phyloP scores from a whole-genome alignment of 2,329 filamentous ascomycete species.

The Chaetomiaceae sp. region DNA sequence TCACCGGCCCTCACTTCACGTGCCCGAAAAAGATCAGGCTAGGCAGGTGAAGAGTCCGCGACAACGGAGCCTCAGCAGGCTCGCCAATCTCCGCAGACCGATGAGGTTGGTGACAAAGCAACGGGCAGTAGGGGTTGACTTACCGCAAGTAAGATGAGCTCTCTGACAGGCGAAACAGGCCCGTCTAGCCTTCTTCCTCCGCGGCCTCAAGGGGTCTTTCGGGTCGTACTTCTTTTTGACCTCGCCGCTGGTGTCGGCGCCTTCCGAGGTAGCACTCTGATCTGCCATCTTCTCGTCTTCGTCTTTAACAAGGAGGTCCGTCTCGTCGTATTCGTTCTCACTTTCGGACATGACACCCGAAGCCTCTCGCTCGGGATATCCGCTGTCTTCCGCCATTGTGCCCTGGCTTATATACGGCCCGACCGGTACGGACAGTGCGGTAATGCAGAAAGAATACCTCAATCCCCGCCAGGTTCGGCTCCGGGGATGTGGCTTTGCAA shows the following conservation, averaged over 20 bases:
- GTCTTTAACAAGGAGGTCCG: slow-evolving; percentile 42
- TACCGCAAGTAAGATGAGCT: slow-evolving; percentile 97
- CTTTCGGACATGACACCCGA: slow-evolving; percentile 58
- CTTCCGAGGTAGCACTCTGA: slow-evolving; percentile 40
- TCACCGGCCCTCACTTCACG: not conserved
- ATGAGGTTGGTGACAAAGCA: not conserved
- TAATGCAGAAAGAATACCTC: slow-evolving; percentile 22
- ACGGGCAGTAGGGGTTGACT: slow-evolving; percentile 40
- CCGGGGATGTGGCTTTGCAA: slow-evolving; percentile 19
- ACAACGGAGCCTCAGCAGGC: not conserved
- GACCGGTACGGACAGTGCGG: slow-evolving; percentile 17
- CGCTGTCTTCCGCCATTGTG: slow-evolving; percentile 54
- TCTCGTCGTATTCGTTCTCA: slow-evolving; percentile 53
- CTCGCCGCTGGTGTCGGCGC: slow-evolving; percentile 45
- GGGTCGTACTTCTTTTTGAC: slow-evolving; percentile 68
- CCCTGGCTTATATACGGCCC: slow-evolving; percentile 43
- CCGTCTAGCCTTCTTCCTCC: slow-evolving; percentile 91
- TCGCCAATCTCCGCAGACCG: too few species aligned
- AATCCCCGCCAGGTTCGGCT: slow-evolving; percentile 14
- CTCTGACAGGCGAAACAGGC: slow-evolving; percentile 96
- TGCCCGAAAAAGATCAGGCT: not conserved
- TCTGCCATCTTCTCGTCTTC: slow-evolving; percentile 52
- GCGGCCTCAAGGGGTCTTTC: slow-evolving; percentile 84
- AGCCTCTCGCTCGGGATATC: slow-evolving; percentile 50
- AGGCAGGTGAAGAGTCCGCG: not conserved